These are phyloP conservation scores for Oxyria digyna DNA, from an alignment of 148 eudicot species.

Conservation along the genomic window DNA sequence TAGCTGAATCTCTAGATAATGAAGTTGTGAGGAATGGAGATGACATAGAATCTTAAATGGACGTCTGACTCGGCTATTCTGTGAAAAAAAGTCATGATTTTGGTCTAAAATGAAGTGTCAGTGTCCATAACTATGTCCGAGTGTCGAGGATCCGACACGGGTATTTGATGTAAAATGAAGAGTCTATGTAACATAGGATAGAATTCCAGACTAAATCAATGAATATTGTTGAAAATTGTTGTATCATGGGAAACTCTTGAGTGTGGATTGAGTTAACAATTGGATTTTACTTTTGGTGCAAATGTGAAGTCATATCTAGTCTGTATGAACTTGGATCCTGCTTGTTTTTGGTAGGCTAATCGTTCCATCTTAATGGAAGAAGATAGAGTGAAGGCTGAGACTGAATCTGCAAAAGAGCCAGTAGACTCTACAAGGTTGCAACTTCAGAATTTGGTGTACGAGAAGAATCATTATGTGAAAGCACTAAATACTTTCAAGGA, in stretches of 20 bases:
- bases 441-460: conserved; percentile 93
- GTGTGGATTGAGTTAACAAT: not conserved
- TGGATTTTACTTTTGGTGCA: not conserved
- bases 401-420: conserved; percentile 81
- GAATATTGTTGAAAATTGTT: not conserved
- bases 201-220: too few species aligned
- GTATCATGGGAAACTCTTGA: too few species aligned
- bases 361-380: conserved; percentile 83
- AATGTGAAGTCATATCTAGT: not conserved
- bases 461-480: conserved; percentile 87
- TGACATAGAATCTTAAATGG: not conserved
- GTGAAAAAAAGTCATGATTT: too few species aligned
- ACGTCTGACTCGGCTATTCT: too few species aligned
- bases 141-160: too few species aligned
- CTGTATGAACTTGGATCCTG: not conserved
- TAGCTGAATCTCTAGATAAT: not conserved
- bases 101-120: too few species aligned
- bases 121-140: too few species aligned
- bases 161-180: too few species aligned
- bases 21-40: not conserved
- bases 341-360: conserved; percentile 64
- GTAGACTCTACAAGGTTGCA: conserved; percentile 90
- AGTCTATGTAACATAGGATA: too few species aligned
- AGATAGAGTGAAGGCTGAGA: conserved; percentile 76
- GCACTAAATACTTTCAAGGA: conserved; percentile 96